phyloP scores from a whole-genome alignment of 116 monocot genomes.

The Iris pallida region DNA sequence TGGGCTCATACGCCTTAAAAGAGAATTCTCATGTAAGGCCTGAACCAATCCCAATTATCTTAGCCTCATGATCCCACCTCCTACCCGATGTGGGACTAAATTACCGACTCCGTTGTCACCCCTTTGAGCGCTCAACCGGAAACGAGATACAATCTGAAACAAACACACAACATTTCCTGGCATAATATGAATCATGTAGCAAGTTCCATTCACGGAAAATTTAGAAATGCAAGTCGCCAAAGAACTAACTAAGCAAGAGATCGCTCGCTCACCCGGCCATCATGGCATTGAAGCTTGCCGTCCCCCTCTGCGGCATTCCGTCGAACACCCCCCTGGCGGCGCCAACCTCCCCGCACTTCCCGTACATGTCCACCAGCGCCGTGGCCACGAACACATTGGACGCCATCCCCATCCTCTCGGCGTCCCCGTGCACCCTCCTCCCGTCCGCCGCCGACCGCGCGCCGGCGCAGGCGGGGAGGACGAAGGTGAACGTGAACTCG shows the following conservation, averaged over 20 bases:
- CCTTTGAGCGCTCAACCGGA: too few relatives aligned
- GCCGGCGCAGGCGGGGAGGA: conserved; percentile 26
- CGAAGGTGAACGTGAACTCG: conserved; percentile 45
- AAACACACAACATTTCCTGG: not conserved
- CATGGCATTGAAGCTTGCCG: conserved; percentile 39
- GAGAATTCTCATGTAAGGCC: too few relatives aligned
- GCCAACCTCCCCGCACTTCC: conserved; percentile 26
- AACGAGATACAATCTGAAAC: too few relatives aligned
- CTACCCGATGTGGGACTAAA: too few relatives aligned
- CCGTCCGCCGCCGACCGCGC: conserved; percentile 19
- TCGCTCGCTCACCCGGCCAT: conserved; percentile 44
- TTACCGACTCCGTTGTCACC: too few relatives aligned
- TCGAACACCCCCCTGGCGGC: conserved; percentile 35
- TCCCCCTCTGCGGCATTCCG: conserved; percentile 26
- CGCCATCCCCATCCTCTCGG: conserved; percentile 16
- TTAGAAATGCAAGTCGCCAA: too few relatives aligned
- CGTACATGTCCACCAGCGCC: conserved; percentile 31
- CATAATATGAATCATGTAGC: not conserved
- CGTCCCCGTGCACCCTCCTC: conserved; percentile 25
- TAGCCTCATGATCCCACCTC: too few relatives aligned
- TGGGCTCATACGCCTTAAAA: too few relatives aligned
- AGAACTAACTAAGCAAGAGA: too few relatives aligned
- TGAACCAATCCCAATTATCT: too few relatives aligned
- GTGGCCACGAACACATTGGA: conserved; percentile 18
- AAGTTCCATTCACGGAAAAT: not conserved